Evolutionary conservation across 305 asterid genomes (phyloP), one percentile per base, ranked within the genome.

Genomic region (Fraxinus platypoda): DNA sequence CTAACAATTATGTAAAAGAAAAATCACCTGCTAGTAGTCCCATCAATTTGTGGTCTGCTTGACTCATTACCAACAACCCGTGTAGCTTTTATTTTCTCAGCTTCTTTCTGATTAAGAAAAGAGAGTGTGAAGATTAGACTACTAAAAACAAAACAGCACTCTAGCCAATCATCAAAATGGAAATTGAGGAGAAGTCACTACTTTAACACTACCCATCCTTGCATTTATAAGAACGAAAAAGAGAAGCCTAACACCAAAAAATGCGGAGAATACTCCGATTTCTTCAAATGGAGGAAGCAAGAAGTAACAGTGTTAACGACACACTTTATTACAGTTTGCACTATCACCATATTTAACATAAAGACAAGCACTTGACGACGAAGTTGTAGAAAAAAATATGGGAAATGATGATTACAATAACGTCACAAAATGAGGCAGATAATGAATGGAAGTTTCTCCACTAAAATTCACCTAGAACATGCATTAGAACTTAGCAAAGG

Each of bases 11-110:
- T 37, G 82, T 17, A 78, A 54, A 75, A 77, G 78, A 23, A 73
- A 81, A 81, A 49, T 77, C 66, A 93, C 99, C 98, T 90, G 97
- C 95, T 93, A 83, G 95, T 84, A 87, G 91, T 93, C 80, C 94
- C 97, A 84, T 90, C 95, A 81, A 88, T 75, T 76, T 17, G 88
- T 35, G 72, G 82, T 87, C 89, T 89, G 66, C 87, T 84, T 30
- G 90, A 78, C 76, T 82, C 87, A 80, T 80, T 80, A 80, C 78
- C 86, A 78, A 86, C 75, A 73, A 66, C 88, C 81, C 86, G 88
- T 76, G 83, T 89, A 62, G 78, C 89, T 83, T 85, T 90, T 57
- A 88, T 57, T 46, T 33, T 87, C 88, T 90, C 97, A n/a, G 90
- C 91, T 84, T 96, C 97, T 84, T 88, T 91, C 99, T 96, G 90